Evolutionary conservation across 768 basidiomycete genomes (phyloP), one percentile per base, ranked within the genome.

Genomic region (Hygrophorus pudorinus): DNA sequence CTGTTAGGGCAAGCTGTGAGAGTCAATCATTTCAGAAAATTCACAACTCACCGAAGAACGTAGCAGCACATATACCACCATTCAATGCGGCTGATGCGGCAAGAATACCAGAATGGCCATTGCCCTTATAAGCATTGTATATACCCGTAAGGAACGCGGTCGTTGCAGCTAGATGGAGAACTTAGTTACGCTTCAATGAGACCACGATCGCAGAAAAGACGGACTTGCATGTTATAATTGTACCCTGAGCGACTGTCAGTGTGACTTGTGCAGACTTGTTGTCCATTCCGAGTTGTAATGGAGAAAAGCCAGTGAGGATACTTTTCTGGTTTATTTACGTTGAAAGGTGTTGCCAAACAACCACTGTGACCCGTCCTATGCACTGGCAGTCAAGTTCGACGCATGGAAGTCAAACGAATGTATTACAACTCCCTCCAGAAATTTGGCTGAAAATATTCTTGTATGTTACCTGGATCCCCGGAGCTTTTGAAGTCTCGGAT

Each of bases 161-260:
- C 27, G 73, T 51, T 40, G 68, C 63, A 46, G 82, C 87, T 90
- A 52, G 33, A 35, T 42, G 45, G 50, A 4, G 33, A 16, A 18
- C 36, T 14, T 27, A 38, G 33, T 48, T 50, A 56, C 48, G 52
- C 54, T 60, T 62, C 55, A 51, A 48, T 31, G 52, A 32, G 47
- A 43, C 51, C 46, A 20, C 34, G 35, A 49, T 51, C 47, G 37
- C 47, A 47, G 30, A 42, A 53, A 65, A 66, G 69, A 82, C 80
- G 78, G 77, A 86, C 85, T 82, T 73, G 84, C 85, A 87, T 79
- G 81, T 77, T 63, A 73, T 60, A 49, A 74, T 55, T 20, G 81
- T 76, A 45, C 81, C 80, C 45, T 72, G 65, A 21, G 70, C 66
- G 36, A 86, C 66, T 20, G 71, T 76, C 46, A 24, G 24, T 24